Conservation (phyloP, 352 stramenopile genomes). For the Halophytophthora polymorphica region DNA sequence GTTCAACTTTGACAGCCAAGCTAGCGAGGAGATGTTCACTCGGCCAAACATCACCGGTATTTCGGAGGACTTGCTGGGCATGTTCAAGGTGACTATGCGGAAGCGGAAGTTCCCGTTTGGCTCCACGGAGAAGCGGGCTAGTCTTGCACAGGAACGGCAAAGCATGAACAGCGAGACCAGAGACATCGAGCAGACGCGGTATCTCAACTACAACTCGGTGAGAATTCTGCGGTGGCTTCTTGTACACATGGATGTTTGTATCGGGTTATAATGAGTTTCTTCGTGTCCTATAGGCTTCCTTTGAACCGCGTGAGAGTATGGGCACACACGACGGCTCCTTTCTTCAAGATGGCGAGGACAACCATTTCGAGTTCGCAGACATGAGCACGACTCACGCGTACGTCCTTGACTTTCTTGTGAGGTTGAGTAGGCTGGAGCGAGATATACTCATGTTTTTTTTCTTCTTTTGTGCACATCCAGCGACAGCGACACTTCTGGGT, state of each 20-base stretch:
- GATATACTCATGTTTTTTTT: conserved; percentile 3
- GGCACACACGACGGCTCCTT: conserved; percentile 31
- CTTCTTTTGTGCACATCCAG: conserved; percentile 13
- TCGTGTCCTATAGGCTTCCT: conserved; percentile 16
- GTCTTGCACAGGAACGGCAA: conserved; percentile 12
- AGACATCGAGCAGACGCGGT: conserved; percentile 66
- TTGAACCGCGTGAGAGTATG: conserved; percentile 19
- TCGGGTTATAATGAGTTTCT: conserved; percentile 2
- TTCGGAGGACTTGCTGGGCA: conserved; percentile 53
- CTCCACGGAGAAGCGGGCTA: conserved; percentile 13
- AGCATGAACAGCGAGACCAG: conserved; percentile 15
- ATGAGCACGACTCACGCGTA: conserved; percentile 25
- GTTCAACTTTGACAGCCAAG: conserved; percentile 18
- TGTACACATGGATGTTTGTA: not conserved
- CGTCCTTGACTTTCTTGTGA: not conserved
- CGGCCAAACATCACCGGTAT: conserved; percentile 57
- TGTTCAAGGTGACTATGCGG: conserved; percentile 87
- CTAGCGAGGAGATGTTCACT: conserved; percentile 47
- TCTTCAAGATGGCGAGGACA: conserved; percentile 37
- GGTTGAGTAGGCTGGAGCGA: not conserved
- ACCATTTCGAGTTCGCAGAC: conserved; percentile 39
- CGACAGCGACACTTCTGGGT: conserved; percentile 32
- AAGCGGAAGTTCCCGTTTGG: conserved; percentile 81
- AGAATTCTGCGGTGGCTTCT: not conserved
- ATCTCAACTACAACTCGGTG: conserved; percentile 63